Conservation (phyloP, 108 stramenopile species). For the Nitzschia sp. region DNA sequence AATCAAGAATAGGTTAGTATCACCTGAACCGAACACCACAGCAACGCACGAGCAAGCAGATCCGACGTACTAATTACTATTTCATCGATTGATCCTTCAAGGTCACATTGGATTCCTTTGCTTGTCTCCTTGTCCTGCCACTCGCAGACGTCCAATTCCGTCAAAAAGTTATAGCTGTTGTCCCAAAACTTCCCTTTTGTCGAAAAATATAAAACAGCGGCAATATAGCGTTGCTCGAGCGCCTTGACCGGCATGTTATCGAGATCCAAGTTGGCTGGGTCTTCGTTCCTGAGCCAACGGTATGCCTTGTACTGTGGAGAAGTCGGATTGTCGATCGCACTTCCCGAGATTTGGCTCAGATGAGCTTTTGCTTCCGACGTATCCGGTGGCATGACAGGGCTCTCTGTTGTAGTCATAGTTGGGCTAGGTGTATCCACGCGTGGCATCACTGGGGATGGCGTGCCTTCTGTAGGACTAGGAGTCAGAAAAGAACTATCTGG, state of each 20-base stretch:
- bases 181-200: constrained; percentile 45
- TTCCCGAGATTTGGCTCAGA: constrained; percentile 25
- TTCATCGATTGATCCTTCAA: constrained; percentile 16
- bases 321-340: constrained; percentile 6
- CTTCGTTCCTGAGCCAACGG: constrained; percentile 54
- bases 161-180: constrained; percentile 18
- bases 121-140: constrained; percentile 30
- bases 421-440: too few relatives aligned
- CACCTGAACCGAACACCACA: background rate
- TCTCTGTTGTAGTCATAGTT: too few relatives aligned
- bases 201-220: constrained; percentile 46
- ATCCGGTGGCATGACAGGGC: too few relatives aligned
- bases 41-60: background rate
- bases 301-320: constrained; percentile 58
- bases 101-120: constrained; percentile 27
- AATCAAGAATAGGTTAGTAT: constrained; percentile 4
- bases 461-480: too few relatives aligned
- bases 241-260: constrained; percentile 19
- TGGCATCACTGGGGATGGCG: too few relatives aligned
- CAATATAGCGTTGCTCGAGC: constrained; percentile 43
- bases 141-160: constrained; percentile 24
- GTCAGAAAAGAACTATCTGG: too few relatives aligned
- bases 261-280: constrained; percentile 44
- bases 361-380: background rate
- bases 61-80: constrained; percentile 31